Base-by-base conservation (phyloP, 2,329 filamentous ascomycete species). In the Fusarium sp. region DNA sequence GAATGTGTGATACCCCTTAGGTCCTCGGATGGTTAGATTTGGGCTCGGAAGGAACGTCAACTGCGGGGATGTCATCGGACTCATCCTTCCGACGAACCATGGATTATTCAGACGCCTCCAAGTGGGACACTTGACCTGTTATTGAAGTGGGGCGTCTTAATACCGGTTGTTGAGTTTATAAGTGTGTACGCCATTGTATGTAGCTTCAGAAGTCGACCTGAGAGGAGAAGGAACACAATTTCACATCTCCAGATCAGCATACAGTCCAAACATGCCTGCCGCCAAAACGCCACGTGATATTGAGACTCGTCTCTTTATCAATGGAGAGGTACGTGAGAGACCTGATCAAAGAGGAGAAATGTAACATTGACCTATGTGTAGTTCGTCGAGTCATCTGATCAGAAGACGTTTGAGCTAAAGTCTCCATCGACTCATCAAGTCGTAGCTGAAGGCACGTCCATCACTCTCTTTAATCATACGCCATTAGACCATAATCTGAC, bases 291-390 rank as follows among this genome's bases (percentile, higher is more conserved):
- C 39, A 18, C 14, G 35, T 20, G 54, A 47, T 6, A 48, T 57
- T 6, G 54, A 57, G 54, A 57, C 54, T 13, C 54, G 54, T 22
- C 54, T 57, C n/a, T 57, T 57, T 1, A 57, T 57, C n/a, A 57
- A 57, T 0, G 54, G 39, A 20, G 28, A 56, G 30, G 53, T 41
- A 8, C 11, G 26, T 11, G 1, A 17, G 17, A 20, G 8, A 5
- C 8, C 3, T 10, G 0, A 24, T 24, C 0, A 4, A 11, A 0
- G 6, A 4, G 6, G 0, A 14, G 8, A 3, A 5, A 38, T 12
- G 0, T 6, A 1, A 9, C 0, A 3, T 30, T 55, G 11, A 55
- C 4, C 6, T 9, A 0, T 12, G 6, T 22, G 1, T 39, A 55
- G 53, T 57, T 57, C 5, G 54, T 57, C 14, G 54, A 57, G 39